Percentiles rank a stretch among this genome's conserved stretches.
phyloP scores from a whole-genome alignment of 148 eudicot genomes.

The Cornus florida region DNA sequence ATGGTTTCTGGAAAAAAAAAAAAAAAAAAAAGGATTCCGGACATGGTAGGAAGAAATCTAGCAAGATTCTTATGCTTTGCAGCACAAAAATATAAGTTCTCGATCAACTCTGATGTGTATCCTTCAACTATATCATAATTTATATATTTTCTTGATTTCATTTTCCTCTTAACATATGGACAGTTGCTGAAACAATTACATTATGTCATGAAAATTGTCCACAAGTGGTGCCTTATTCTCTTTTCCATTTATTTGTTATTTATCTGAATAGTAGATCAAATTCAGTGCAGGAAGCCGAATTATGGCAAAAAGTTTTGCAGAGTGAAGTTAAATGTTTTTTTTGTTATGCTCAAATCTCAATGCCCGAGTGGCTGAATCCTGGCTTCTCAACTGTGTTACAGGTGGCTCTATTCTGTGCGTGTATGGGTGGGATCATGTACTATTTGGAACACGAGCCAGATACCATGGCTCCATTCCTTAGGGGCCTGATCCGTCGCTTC shows the following conservation, averaged over 20 bases:
- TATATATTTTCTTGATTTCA: neutral
- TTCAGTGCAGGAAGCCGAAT: neutral
- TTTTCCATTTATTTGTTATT: neutral
- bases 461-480: constrained; percentile 92
- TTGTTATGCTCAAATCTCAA: too few species aligned
- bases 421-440: constrained; percentile 98
- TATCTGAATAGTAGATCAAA: neutral
- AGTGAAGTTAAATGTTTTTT: neutral
- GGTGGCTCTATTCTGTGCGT: constrained; percentile 91
- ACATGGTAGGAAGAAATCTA: neutral
- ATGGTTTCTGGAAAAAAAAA: neutral
- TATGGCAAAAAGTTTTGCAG: neutral
- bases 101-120: neutral
- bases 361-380: neutral
- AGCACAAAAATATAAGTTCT: neutral
- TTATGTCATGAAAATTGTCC: neutral
- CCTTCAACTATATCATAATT: neutral
- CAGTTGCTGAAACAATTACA: neutral
- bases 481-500: constrained; percentile 85
- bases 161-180: neutral
- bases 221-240: neutral
- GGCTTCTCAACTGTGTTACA: constrained; percentile 19
- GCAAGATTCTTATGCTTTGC: neutral
- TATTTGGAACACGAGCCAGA: constrained; percentile 92
- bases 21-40: neutral